Conservation (phyloP, 345 rosid genomes). For the Garcia nutans region DNA sequence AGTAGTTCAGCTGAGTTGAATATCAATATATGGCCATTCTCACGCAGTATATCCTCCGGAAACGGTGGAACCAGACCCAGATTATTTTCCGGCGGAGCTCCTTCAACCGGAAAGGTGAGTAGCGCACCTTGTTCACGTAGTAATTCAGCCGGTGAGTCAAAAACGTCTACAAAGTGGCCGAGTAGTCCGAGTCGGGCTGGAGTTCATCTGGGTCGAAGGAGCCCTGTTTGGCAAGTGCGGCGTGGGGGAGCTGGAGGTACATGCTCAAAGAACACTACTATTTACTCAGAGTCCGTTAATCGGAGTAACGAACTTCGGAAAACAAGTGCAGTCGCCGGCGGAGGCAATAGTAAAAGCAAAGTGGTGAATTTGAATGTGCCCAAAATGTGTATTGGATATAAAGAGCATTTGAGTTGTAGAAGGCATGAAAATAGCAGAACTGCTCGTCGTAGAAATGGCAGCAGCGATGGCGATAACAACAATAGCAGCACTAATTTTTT, state of each 20-base stretch:
- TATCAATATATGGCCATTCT: constrained; percentile 81
- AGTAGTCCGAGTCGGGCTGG: constrained; percentile 64
- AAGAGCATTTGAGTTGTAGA: constrained; percentile 67
- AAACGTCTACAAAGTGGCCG: constrained; percentile 57
- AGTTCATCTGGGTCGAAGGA: constrained; percentile 64
- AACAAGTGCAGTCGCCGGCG: neutral
- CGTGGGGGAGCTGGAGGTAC: constrained; percentile 27
- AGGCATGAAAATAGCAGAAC: constrained; percentile 33
- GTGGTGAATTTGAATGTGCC: constrained; percentile 61
- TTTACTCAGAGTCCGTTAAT: constrained; percentile 13
- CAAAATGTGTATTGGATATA: constrained; percentile 48
- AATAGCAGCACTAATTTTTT: constrained; percentile 36
- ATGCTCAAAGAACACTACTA: neutral
- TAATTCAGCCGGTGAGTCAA: constrained; percentile 64
- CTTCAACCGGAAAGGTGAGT: constrained; percentile 58
- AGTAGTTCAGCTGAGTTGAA: constrained; percentile 51
- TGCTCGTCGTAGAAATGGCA: neutral
- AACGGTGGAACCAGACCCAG: constrained; percentile 55
- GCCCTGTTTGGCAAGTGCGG: constrained; percentile 76
- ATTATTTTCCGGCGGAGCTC: constrained; percentile 37
- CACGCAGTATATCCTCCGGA: constrained; percentile 81
- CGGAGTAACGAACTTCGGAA: constrained; percentile 32
- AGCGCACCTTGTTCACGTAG: constrained; percentile 86
- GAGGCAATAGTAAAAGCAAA: constrained; percentile 20
- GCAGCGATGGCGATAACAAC: neutral